These are phyloP conservation scores for Biscutella auriculata DNA, from an alignment of 441 rosid genomes.

Conservation along the genomic window DNA sequence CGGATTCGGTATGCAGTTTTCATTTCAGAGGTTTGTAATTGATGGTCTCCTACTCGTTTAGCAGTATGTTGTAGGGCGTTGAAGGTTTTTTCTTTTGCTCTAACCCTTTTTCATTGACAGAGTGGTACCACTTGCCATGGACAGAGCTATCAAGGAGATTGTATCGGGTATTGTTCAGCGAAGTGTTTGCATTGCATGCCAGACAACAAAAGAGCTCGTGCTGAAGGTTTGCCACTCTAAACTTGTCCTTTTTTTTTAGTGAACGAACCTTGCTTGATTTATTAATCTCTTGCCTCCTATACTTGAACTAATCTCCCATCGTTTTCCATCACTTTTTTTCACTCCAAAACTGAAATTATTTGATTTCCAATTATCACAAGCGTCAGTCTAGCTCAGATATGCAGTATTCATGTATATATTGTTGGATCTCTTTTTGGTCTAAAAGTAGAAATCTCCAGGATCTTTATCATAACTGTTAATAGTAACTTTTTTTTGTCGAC, in stretches of 20 bases:
- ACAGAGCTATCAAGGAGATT: constrained; percentile 92
- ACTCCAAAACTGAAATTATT: not conserved
- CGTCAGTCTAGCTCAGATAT: not conserved
- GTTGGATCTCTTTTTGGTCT: not conserved
- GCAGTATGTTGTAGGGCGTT: not conserved
- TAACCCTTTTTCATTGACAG: constrained; percentile 25
- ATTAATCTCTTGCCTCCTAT: not conserved
- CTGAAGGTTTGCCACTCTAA: constrained; percentile 51
- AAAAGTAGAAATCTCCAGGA: not conserved
- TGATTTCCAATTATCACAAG: not conserved
- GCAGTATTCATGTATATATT: not conserved
- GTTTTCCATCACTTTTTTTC: not conserved
- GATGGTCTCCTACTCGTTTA: not conserved
- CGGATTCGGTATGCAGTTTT: constrained; percentile 62
- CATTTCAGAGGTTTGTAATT: constrained; percentile 77
- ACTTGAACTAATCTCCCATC: not conserved
- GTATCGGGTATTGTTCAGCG: constrained; percentile 91
- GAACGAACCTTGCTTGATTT: not conserved
- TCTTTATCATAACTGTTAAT: not conserved
- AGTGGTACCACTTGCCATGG: constrained; percentile 88
- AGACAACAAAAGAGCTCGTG: constrained; percentile 97
- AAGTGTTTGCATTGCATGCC: constrained; percentile 95
- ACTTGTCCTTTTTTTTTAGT: not conserved
- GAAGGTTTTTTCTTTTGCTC: not conserved
- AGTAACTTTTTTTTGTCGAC: not conserved